These are phyloP conservation scores for Mimosa bimucronata DNA, from an alignment of 306 rosid genomes.

Conservation along the genomic window DNA sequence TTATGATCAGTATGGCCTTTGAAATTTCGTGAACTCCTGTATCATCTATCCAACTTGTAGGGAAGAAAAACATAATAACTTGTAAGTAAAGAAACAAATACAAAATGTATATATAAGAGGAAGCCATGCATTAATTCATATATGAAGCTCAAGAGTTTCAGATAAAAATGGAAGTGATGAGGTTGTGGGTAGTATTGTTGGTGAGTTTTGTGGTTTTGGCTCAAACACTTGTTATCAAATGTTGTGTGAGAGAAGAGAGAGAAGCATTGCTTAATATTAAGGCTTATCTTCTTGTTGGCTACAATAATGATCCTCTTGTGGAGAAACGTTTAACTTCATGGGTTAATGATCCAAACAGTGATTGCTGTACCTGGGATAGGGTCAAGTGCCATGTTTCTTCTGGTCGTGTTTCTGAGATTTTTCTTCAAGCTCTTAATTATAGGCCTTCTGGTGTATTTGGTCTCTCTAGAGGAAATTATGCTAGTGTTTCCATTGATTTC, in stretches of 20 bases:
- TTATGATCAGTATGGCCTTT: background rate
- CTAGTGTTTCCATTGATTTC: background rate
- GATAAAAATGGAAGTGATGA: background rate
- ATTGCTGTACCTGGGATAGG: background rate
- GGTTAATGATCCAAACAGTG: background rate
- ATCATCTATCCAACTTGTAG: background rate
- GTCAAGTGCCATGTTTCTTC: background rate
- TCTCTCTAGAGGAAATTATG: background rate
- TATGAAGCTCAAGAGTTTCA: background rate
- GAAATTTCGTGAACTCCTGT: background rate
- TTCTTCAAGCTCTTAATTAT: background rate
- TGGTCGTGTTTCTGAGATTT: background rate
- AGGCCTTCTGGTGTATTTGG: background rate
- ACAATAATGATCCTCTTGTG: background rate
- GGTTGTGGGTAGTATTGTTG: background rate
- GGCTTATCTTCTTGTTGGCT: background rate
- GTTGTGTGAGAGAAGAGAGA: background rate
- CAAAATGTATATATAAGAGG: background rate
- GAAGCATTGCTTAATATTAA: background rate
- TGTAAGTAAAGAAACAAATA: background rate
- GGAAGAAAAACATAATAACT: background rate
- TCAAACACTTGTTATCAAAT: background rate
- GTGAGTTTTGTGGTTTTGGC: background rate
- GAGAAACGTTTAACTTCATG: background rate
- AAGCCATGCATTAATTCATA: background rate